A percentile compares a stretch with the other conserved stretches of the same genome.
Conservation (phyloP, 495 filamentous ascomycete species). For the Penicillium crystallinum region DNA sequence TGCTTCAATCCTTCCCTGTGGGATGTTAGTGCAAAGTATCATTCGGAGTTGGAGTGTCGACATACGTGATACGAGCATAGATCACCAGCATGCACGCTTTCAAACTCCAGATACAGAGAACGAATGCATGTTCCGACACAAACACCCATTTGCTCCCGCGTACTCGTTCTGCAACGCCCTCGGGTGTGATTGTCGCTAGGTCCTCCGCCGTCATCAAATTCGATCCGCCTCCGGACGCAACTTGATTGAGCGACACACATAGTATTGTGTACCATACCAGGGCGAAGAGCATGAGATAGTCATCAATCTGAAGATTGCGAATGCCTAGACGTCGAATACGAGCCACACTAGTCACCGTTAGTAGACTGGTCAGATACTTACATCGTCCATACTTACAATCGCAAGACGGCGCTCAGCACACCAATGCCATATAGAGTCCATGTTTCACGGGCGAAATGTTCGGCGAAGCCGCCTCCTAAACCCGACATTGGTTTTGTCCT, state of each 20-base stretch:
- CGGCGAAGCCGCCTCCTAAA: constrained; percentile 29
- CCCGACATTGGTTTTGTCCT: constrained; percentile 31
- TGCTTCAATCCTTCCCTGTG: constrained; percentile 36
- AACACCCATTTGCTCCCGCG: constrained; percentile 54
- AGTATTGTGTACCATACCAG: constrained; percentile 50
- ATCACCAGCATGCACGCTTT: constrained; percentile 54
- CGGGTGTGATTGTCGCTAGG: constrained; percentile 30
- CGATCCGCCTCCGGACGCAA: constrained; percentile 49
- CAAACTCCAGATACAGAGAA: constrained; percentile 45
- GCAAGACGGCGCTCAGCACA: constrained; percentile 35
- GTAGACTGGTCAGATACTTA: neutral
- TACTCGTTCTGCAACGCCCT: constrained; percentile 37
- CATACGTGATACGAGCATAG: constrained; percentile 48
- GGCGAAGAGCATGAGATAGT: constrained; percentile 48
- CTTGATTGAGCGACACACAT: constrained; percentile 47
- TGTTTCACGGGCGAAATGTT: constrained; percentile 38
- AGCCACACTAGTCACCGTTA: constrained; percentile 31
- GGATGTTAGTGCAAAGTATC: constrained; percentile 3
- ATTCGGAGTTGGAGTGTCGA: neutral
- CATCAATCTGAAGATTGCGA: constrained; percentile 43
- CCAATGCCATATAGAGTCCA: constrained; percentile 46
- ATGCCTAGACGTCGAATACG: constrained; percentile 45
- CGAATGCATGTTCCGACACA: constrained; percentile 49
- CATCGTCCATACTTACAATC: constrained; percentile 34
- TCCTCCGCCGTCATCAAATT: constrained; percentile 48